phyloP scores from a whole-genome alignment of 1,284 basidiomycete genomes.

The Peniophora sp. region DNA sequence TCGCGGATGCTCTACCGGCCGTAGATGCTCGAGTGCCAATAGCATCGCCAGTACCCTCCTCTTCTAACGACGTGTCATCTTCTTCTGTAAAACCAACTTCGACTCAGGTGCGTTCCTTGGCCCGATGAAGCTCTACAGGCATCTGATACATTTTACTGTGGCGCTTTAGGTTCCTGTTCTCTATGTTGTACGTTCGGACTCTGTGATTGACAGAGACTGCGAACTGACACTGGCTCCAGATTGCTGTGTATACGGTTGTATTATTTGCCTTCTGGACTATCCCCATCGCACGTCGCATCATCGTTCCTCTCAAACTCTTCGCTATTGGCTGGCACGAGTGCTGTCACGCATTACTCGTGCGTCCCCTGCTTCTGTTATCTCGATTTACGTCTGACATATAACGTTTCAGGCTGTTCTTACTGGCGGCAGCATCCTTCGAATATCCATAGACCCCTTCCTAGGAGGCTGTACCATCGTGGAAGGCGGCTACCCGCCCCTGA shows the following conservation, averaged over 20 bases:
- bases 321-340: slow-evolving; percentile 81
- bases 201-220: background rate
- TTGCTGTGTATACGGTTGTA: slow-evolving; percentile 71
- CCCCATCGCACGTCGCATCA: slow-evolving; percentile 63
- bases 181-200: slow-evolving; percentile 58
- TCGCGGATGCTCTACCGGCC: too few species aligned
- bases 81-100: background rate
- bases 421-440: slow-evolving; percentile 65
- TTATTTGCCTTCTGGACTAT: slow-evolving; percentile 80
- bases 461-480: slow-evolving; percentile 73
- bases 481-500: slow-evolving; percentile 62
- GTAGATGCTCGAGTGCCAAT: background rate
- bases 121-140: background rate
- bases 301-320: slow-evolving; percentile 75
- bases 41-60: background rate
- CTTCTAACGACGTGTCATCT: background rate
- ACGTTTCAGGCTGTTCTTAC: slow-evolving; percentile 58
- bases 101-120: background rate
- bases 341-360: slow-evolving; percentile 69
- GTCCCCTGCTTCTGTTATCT: slow-evolving; percentile 17
- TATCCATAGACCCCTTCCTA: slow-evolving; percentile 77
- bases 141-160: slow-evolving; percentile 5
- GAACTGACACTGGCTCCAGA: slow-evolving; percentile 29
- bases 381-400: background rate
- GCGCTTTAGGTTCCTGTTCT: slow-evolving; percentile 34